A percentile compares a stretch with the other conserved stretches of the same genome.
These are phyloP conservation scores for Yamadazyma akitaensis DNA, from an alignment of 805 yeast species.

Conservation along the genomic window DNA sequence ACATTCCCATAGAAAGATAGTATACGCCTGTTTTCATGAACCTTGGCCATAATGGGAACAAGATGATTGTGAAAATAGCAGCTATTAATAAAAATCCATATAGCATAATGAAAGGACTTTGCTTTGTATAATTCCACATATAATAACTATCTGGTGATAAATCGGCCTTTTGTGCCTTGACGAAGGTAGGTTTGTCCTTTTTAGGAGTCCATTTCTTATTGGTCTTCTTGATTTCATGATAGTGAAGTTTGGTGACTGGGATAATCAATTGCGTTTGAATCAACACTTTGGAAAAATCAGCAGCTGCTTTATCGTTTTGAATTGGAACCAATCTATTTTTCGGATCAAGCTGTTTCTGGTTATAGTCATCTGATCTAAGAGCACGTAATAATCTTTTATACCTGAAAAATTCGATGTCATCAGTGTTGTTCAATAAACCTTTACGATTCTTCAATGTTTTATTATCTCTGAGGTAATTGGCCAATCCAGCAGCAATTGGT, in stretches of 20 bases:
- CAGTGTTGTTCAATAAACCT: slow-evolving; percentile 68
- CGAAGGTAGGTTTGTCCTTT: slow-evolving; percentile 59
- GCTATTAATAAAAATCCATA: slow-evolving; percentile 66
- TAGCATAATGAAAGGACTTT: slow-evolving; percentile 59
- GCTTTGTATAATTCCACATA: slow-evolving; percentile 78
- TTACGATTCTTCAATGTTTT: slow-evolving; percentile 71
- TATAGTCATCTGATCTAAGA: slow-evolving; percentile 68
- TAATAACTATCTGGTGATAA: slow-evolving; percentile 68
- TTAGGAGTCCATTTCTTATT: slow-evolving; percentile 58
- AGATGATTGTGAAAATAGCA: slow-evolving; percentile 58
- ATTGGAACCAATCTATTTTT: slow-evolving; percentile 43
- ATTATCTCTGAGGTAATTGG: slow-evolving; percentile 66
- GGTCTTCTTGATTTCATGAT: slow-evolving; percentile 55
- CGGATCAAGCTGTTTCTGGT: slow-evolving; percentile 46
- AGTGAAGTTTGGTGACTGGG: slow-evolving; percentile 73
- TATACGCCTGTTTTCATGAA: slow-evolving; percentile 88
- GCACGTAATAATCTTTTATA: slow-evolving; percentile 82
- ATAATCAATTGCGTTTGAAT: slow-evolving; percentile 71
- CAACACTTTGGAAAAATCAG: slow-evolving; percentile 58
- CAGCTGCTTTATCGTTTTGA: slow-evolving; percentile 51
- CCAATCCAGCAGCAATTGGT: slow-evolving; percentile 66
- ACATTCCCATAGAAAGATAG: slow-evolving; percentile 75
- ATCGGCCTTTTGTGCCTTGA: slow-evolving; percentile 53
- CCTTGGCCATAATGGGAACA: slow-evolving; percentile 94
- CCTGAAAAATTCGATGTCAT: slow-evolving; percentile 79